Percentiles rank a stretch among this genome's conserved stretches.
Evolutionary conservation across 176 grass and related monocot species (phyloP).

Genomic region (Oryza nivara): DNA sequence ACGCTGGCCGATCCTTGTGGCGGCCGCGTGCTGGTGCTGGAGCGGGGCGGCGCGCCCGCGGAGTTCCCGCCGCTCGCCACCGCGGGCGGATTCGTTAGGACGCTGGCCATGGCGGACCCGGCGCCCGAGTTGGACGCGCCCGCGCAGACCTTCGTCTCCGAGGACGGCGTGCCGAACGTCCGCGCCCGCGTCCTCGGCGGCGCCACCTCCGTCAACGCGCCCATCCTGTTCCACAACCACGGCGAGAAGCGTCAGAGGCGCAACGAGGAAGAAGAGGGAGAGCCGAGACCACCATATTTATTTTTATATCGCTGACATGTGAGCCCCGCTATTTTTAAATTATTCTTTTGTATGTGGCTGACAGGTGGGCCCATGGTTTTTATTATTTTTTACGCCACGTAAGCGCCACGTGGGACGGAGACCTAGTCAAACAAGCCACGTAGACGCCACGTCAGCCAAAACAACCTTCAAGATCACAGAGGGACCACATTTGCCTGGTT

Average conservation of each 20-base stretch:
- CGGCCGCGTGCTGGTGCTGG: slow-evolving; percentile 60
- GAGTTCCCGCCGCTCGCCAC: slow-evolving; percentile 68
- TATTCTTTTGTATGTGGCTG: too few species aligned
- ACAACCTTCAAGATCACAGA: too few species aligned
- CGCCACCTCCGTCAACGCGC: slow-evolving; percentile 66
- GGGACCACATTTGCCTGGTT: too few species aligned
- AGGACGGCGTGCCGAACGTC: slow-evolving; percentile 70
- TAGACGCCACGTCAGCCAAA: too few species aligned
- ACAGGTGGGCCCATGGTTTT: too few species aligned
- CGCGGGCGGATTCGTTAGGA: slow-evolving; percentile 62
- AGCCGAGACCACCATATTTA: too few species aligned
- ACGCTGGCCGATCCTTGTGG: slow-evolving; percentile 57
- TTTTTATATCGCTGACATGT: too few species aligned
- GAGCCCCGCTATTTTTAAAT: too few species aligned
- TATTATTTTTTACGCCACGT: too few species aligned
- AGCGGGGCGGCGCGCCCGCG: slow-evolving; percentile 64
- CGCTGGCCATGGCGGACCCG: slow-evolving; percentile 60
- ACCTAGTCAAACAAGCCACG: too few species aligned
- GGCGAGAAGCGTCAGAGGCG: background rate
- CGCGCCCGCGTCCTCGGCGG: slow-evolving; percentile 70
- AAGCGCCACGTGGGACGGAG: too few species aligned
- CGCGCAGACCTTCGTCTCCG: slow-evolving; percentile 50
- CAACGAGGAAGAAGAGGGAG: too few species aligned
- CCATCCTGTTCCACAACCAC: slow-evolving; percentile 48
- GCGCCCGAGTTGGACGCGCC: slow-evolving; percentile 50